phyloP scores from a whole-genome alignment of 2,329 filamentous ascomycete species.

The Cryphonectria carpinicola region DNA sequence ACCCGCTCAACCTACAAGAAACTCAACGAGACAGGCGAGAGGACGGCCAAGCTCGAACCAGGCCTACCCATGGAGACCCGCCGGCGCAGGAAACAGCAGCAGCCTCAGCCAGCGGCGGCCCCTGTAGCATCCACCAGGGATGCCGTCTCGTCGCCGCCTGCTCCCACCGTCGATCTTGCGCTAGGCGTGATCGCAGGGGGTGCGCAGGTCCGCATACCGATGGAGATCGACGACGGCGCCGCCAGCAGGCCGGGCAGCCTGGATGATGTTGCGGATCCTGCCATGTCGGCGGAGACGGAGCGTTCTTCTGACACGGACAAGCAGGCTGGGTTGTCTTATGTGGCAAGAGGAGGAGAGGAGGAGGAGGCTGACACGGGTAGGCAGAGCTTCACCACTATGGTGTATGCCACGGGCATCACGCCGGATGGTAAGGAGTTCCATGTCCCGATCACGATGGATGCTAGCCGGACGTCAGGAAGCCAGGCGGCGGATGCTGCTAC shows the following conservation, averaged over 20 bases:
- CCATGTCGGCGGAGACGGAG: background rate
- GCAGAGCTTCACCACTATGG: background rate
- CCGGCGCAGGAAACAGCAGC: background rate
- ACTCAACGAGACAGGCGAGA: constrained; percentile 6
- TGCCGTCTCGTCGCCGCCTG: background rate
- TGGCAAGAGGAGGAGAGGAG: background rate
- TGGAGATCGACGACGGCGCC: background rate
- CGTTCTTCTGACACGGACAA: background rate
- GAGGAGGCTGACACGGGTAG: background rate
- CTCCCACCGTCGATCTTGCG: background rate
- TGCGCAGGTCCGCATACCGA: background rate
- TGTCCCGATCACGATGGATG: background rate
- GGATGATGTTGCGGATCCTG: background rate
- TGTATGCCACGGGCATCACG: background rate
- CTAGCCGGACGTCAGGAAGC: background rate
- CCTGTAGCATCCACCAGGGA: background rate
- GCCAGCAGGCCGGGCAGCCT: background rate
- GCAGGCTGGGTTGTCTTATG: background rate
- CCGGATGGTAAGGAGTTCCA: constrained; percentile 3
- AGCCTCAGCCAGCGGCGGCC: background rate
- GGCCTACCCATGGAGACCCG: constrained; percentile 14
- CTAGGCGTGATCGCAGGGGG: background rate
- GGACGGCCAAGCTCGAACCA: constrained; percentile 9
- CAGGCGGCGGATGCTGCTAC: too few species aligned
- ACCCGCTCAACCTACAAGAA: constrained; percentile 18